Base-by-base conservation (phyloP, 2,329 filamentous ascomycete genomes). In the Fusarium anguioides region DNA sequence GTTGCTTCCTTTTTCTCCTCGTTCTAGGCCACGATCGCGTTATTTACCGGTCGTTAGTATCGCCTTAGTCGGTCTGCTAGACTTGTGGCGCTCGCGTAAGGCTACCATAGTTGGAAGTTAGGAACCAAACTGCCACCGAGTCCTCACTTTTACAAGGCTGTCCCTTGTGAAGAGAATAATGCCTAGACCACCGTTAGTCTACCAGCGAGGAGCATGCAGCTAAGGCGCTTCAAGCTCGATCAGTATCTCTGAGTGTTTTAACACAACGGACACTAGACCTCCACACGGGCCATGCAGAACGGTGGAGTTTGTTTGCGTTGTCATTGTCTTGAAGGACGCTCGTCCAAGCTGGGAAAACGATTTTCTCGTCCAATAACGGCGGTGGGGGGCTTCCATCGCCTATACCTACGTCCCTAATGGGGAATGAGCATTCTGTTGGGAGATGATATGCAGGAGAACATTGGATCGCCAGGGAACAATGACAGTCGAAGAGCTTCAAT, bases 21-120 rank as follows among this genome's bases (percentile, higher is more conserved):
- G 56, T 72, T 71, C 70, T 68, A 59, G 70, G 57, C 70, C 37
- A 27, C 46, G 67, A 67, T 68, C 53, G 58, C 61, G 60, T 49
- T 64, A 29, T 47, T 42, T 58, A 44, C 47, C 36, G 24, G 42
- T 37, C 20, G 26, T 54, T 68, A 52, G 52, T 41, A 56, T 53
- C 33, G 8, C 29, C 23, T 36, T 68, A 68, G 55, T 10, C 29
- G 50, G 31, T 23, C 18, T 27, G 29, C 47, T 68, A 66, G 64
- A 31, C 65, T 31, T 60, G 64, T 68, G 65, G 64, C 65, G 55
- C 55, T 69, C 60, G 60, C 54, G 60, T 61, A 66, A 57, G 65
- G 64, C 64, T 47, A 57, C 39, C 41, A 36, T 35, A 29, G 39
- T 68, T 60, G 60, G 35, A 41, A 49, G 33, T 41, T 41, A 27